Conservation (phyloP, 2,329 filamentous ascomycete species). For the Immersiporthe knoxdaviesiana region DNA sequence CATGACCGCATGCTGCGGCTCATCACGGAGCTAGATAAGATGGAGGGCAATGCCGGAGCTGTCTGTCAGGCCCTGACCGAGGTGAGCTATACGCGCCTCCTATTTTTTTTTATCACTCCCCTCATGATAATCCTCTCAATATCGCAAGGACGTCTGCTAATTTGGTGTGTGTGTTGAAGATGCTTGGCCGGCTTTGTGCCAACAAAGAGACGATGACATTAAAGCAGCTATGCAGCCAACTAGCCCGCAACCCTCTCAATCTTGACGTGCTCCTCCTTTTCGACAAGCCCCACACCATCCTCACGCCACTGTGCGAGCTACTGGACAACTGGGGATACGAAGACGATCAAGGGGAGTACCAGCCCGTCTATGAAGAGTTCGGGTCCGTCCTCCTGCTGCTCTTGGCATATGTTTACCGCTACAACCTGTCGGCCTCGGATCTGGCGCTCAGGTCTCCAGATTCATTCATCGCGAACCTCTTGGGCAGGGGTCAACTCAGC, state of each 20-base stretch:
- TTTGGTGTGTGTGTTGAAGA: constrained; percentile 43
- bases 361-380: constrained; percentile 86
- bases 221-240: constrained; percentile 71
- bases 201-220: constrained; percentile 81
- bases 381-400: constrained; percentile 75
- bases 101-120: too few species aligned
- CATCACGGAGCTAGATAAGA: constrained; percentile 81
- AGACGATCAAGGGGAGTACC: constrained; percentile 81
- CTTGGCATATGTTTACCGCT: constrained; percentile 75
- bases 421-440: constrained; percentile 66
- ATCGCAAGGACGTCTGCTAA: constrained; percentile 7
- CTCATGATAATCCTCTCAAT: not conserved
- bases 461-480: constrained; percentile 70
- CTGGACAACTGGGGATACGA: constrained; percentile 82
- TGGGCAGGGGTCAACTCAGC: constrained; percentile 62
- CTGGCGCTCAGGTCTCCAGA: constrained; percentile 62
- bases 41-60: constrained; percentile 89
- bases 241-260: constrained; percentile 72
- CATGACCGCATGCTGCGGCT: constrained; percentile 75
- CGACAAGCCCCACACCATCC: constrained; percentile 68
- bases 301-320: constrained; percentile 74
- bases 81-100: constrained; percentile 45
- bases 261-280: constrained; percentile 79
- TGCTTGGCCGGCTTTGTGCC: constrained; percentile 69
- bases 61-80: constrained; percentile 79